phyloP scores from a whole-genome alignment of 352 stramenopile genomes.

The Pythium biforme region DNA sequence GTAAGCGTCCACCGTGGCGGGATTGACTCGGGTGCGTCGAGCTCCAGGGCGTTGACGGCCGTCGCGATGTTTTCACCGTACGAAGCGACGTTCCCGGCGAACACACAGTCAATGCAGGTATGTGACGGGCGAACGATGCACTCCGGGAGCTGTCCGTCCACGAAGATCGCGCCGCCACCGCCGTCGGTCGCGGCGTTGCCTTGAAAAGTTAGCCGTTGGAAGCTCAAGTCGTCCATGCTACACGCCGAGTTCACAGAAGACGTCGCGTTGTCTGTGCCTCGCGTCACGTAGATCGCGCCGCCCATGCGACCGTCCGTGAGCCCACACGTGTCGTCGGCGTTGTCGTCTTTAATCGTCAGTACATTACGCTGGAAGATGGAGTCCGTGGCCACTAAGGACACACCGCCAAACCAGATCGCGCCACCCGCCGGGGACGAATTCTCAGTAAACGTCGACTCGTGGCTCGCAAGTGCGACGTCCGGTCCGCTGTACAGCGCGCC shows the following conservation, averaged over 20 bases:
- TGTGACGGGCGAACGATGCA: constrained; percentile 2
- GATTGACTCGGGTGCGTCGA: background rate
- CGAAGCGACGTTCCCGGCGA: background rate
- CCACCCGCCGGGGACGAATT: background rate
- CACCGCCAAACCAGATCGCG: constrained; percentile 3
- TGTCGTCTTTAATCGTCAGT: background rate
- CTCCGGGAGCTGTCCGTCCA: constrained; percentile 1
- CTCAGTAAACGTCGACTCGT: background rate
- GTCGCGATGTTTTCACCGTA: constrained; percentile 1
- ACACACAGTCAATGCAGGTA: constrained; percentile 1
- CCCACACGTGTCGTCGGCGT: constrained; percentile 2
- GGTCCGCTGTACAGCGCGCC: background rate
- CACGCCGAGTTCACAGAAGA: too few species aligned
- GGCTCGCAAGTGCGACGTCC: background rate
- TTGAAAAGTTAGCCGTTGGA: constrained; percentile 3
- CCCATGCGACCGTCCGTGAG: background rate
- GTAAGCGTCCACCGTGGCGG: background rate
- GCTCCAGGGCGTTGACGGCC: background rate
- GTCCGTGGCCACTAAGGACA: background rate
- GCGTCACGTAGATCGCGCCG: constrained; percentile 3
- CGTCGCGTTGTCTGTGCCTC: background rate
- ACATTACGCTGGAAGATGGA: background rate
- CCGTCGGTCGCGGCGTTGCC: constrained; percentile 10
- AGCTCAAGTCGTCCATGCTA: background rate
- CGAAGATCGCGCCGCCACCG: constrained; percentile 16